phyloP scores from a whole-genome alignment of 164 flowering plant species.

The Santalum album region DNA sequence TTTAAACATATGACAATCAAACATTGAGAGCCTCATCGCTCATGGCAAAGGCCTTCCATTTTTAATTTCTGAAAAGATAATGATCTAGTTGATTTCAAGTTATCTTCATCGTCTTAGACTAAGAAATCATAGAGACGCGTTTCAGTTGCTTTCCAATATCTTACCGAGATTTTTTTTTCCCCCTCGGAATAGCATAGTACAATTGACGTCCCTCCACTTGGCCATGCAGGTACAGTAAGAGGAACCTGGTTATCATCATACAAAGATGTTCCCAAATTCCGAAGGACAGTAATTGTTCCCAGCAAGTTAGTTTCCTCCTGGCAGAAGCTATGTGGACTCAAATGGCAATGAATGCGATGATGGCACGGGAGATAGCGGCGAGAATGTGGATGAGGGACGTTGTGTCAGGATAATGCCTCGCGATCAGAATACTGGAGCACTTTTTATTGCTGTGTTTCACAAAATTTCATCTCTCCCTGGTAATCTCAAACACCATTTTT shows the following conservation, averaged over 20 bases:
- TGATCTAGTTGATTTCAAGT: no score
- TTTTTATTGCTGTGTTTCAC: conserved; percentile 82
- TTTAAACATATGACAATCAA: no score
- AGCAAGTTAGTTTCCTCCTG: conserved; percentile 99
- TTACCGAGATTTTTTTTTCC: no score
- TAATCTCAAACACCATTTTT: conserved; percentile 11
- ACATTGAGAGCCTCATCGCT: no score
- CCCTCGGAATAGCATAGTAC: no score
- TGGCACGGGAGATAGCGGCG: conserved; percentile 12
- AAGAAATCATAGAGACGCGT: no score
- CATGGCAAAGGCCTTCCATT: no score
- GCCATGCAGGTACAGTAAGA: conserved; percentile 74
- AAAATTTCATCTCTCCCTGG: conserved; percentile 70
- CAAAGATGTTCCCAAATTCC: conserved; percentile 44
- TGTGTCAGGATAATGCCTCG: conserved; percentile 94
- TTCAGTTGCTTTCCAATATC: no score
- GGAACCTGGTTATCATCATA: conserved; percentile 66
- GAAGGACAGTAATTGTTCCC: conserved; percentile 41
- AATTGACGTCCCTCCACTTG: not conserved
- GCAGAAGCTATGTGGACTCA: conserved; percentile 25
- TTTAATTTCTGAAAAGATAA: no score
- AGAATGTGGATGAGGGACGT: conserved; percentile 36
- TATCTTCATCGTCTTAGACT: no score
- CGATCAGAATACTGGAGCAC: conserved; percentile 95
- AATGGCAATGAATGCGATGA: conserved; percentile 15